Evolutionary conservation across 768 basidiomycete genomes (phyloP).

Genomic region (Amanita pseudoporphyria): DNA sequence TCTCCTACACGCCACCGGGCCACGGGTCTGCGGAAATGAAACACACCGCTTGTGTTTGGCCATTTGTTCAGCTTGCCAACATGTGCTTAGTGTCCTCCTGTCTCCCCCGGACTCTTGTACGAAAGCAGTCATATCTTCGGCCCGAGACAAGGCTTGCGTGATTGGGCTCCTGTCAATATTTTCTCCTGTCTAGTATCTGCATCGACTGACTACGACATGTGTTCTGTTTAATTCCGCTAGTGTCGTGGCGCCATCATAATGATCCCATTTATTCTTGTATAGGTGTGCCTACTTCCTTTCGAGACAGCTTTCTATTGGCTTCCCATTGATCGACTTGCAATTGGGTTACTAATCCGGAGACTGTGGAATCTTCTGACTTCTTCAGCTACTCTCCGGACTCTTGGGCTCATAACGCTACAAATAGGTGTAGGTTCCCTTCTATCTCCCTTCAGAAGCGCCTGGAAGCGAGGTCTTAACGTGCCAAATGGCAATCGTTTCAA

Average conservation of each 20-base stretch:
- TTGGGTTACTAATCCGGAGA: not conserved
- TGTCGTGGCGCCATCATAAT: not conserved
- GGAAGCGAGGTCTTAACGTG: not conserved
- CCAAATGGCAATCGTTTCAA: not conserved
- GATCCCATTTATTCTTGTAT: not conserved
- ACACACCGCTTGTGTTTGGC: not conserved
- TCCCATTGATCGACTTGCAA: not conserved
- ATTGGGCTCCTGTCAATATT: conserved; percentile 2
- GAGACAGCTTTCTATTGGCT: not conserved
- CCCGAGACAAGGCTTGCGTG: not conserved
- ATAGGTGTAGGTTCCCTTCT: conserved; percentile 1
- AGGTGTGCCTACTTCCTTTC: not conserved
- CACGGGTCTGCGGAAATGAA: conserved; percentile 7
- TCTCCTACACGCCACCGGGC: conserved; percentile 1
- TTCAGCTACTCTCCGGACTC: not conserved
- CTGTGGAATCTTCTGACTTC: not conserved
- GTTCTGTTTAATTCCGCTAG: conserved; percentile 3
- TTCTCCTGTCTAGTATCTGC: conserved; percentile 2
- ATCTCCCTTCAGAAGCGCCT: conserved; percentile 1
- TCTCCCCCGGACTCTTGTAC: not conserved
- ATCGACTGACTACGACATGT: conserved; percentile 1
- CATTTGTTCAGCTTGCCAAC: not conserved
- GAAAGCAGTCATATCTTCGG: not conserved
- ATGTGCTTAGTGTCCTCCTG: conserved; percentile 3
- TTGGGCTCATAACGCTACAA: not conserved